These are phyloP conservation scores for Rehmannia glutinosa DNA, from an alignment of 257 asterid genomes.

Conservation along the genomic window DNA sequence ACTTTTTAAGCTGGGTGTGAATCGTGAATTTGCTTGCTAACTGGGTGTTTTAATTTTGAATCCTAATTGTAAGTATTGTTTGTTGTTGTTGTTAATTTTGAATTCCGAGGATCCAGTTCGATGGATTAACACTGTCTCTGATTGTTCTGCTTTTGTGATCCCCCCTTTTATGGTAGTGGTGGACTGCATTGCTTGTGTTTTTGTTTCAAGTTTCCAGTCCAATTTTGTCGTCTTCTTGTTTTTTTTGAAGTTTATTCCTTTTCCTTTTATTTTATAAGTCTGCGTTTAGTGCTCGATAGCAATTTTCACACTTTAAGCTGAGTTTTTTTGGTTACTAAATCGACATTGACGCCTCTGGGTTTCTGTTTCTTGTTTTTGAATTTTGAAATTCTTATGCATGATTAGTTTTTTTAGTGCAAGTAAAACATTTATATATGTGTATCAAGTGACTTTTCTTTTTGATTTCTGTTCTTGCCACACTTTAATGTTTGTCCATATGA, in stretches of 20 bases:
- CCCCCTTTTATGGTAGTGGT: background rate
- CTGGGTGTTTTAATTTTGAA: no score
- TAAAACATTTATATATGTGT: background rate
- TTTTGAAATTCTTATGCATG: background rate
- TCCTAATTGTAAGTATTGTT: background rate
- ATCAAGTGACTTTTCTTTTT: background rate
- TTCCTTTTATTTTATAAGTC: background rate
- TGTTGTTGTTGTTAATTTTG: background rate
- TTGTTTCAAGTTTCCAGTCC: background rate
- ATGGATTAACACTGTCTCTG: background rate
- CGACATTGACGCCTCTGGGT: no score
- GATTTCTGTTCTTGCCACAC: background rate
- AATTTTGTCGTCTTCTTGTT: no score
- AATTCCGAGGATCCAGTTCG: background rate
- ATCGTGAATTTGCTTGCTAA: background rate
- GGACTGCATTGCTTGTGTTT: background rate
- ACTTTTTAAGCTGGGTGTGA: no score
- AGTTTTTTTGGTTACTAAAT: no score
- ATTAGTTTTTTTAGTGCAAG: background rate
- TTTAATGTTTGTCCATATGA: no score
- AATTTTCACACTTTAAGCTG: no score
- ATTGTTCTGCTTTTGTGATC: slow-evolving; percentile 5
- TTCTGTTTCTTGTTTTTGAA: no score
- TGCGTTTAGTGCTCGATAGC: background rate
- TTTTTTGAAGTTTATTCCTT: background rate